These are phyloP conservation scores for Crithidia expoeki DNA, from an alignment of 208 protist species.

Conservation along the genomic window DNA sequence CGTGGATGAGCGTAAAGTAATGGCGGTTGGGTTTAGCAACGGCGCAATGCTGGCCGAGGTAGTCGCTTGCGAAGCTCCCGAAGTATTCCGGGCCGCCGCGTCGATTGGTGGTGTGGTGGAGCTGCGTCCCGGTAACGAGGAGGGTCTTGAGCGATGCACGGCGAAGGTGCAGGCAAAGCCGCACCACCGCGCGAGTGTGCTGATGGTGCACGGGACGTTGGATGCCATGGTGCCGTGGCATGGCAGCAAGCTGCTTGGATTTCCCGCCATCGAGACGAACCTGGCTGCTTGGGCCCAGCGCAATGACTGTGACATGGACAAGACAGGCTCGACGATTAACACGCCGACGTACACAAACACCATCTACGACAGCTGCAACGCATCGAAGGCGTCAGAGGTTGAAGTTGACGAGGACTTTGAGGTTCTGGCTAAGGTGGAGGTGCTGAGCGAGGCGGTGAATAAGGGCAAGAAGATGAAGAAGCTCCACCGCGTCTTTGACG, in stretches of 20 bases:
- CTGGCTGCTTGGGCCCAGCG: constrained; percentile 46
- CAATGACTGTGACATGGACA: constrained; percentile 36
- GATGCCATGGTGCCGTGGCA: constrained; percentile 70
- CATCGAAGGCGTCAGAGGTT: background rate
- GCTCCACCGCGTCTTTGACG: background rate
- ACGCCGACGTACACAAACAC: constrained; percentile 48
- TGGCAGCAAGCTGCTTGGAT: constrained; percentile 57
- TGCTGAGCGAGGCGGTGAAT: background rate
- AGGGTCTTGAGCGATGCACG: constrained; percentile 50
- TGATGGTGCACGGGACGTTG: constrained; percentile 73
- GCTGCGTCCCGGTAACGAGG: constrained; percentile 57
- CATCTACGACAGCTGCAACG: constrained; percentile 48
- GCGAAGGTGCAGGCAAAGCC: constrained; percentile 22
- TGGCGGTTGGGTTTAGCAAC: constrained; percentile 83
- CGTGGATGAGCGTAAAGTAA: constrained; percentile 49
- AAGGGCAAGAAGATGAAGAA: no score
- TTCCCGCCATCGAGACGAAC: constrained; percentile 51
- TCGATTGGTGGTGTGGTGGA: constrained; percentile 72
- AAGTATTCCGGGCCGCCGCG: constrained; percentile 46
- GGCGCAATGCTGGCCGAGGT: constrained; percentile 80
- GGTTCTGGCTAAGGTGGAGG: background rate
- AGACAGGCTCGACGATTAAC: constrained; percentile 42
- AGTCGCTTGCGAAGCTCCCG: constrained; percentile 52
- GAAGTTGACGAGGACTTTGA: background rate
- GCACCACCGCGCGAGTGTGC: constrained; percentile 41